phyloP scores from a whole-genome alignment of 768 basidiomycete genomes.

The Leccinum pellstonianum region DNA sequence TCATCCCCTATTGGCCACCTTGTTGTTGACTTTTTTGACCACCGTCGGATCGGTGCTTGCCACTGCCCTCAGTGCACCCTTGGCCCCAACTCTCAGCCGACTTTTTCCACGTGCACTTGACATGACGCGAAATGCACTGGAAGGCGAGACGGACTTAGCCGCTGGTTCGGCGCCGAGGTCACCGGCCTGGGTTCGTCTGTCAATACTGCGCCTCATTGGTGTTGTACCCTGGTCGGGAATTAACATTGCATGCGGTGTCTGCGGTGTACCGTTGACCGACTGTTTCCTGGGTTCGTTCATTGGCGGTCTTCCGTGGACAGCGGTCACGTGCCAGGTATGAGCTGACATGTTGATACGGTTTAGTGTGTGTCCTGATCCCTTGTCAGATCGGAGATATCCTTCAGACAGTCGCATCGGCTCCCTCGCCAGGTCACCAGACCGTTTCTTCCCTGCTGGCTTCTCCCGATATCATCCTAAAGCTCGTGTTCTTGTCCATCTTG shows the following conservation, averaged over 20 bases:
- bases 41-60: conserved; percentile 84
- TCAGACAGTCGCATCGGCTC: conserved; percentile 75
- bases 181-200: conserved; percentile 77
- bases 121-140: conserved; percentile 78
- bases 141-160: conserved; percentile 55
- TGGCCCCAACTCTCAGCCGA: conserved; percentile 79
- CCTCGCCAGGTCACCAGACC: conserved; percentile 68
- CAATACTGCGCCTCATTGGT: conserved; percentile 85
- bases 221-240: conserved; percentile 97
- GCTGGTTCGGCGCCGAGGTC: conserved; percentile 37
- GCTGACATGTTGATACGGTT: conserved; percentile 12
- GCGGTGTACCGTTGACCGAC: conserved; percentile 72
- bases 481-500: conserved; percentile 77
- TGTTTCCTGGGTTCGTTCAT: conserved; percentile 83
- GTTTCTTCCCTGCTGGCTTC: conserved; percentile 84
- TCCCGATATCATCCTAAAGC: conserved; percentile 80
- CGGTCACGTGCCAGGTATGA: conserved; percentile 83
- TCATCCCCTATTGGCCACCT: conserved; percentile 76
- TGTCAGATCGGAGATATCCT: conserved; percentile 81
- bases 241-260: conserved; percentile 94
- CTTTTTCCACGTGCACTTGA: conserved; percentile 84
- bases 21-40: conserved; percentile 81
- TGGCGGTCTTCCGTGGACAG: conserved; percentile 84
- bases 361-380: conserved; percentile 16
- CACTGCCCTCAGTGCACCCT: conserved; percentile 75